phyloP scores from a whole-genome alignment of 495 filamentous ascomycete species.

The Corynascus novoguineensis region DNA sequence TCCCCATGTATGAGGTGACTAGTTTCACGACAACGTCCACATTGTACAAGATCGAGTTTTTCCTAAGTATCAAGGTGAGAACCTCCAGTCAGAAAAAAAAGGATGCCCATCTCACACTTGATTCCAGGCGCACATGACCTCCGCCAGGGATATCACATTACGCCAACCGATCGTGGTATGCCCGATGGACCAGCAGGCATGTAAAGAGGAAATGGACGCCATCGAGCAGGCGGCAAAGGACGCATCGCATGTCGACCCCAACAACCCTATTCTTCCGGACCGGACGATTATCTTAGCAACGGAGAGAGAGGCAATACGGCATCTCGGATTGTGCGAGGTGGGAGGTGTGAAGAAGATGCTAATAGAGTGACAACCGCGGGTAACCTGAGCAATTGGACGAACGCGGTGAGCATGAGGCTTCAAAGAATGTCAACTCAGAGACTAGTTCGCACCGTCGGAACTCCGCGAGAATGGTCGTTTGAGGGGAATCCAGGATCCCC shows the following conservation, averaged over 20 bases:
- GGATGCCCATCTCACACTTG: conserved; percentile 20
- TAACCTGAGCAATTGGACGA: neutral
- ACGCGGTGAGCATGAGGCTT: neutral
- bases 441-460: neutral
- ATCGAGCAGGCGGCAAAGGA: conserved; percentile 94
- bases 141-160: conserved; percentile 80
- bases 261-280: conserved; percentile 83
- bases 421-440: neutral
- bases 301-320: conserved; percentile 68
- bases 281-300: conserved; percentile 71
- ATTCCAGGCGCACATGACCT: conserved; percentile 78
- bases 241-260: conserved; percentile 74
- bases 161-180: conserved; percentile 95
- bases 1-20: conserved; percentile 80
- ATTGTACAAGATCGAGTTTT: conserved; percentile 98
- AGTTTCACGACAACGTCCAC: conserved; percentile 92
- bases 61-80: conserved; percentile 82
- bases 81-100: neutral
- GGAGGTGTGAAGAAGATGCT: conserved; percentile 80
- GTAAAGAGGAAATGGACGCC: conserved; percentile 96
- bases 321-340: conserved; percentile 78
- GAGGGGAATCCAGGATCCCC: neutral
- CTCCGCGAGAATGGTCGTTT: neutral
- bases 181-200: conserved; percentile 88
- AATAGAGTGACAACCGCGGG: conserved; percentile 70